Evolutionary conservation across 305 asterid genomes (phyloP).

Genomic region (Fraxinus albicans): DNA sequence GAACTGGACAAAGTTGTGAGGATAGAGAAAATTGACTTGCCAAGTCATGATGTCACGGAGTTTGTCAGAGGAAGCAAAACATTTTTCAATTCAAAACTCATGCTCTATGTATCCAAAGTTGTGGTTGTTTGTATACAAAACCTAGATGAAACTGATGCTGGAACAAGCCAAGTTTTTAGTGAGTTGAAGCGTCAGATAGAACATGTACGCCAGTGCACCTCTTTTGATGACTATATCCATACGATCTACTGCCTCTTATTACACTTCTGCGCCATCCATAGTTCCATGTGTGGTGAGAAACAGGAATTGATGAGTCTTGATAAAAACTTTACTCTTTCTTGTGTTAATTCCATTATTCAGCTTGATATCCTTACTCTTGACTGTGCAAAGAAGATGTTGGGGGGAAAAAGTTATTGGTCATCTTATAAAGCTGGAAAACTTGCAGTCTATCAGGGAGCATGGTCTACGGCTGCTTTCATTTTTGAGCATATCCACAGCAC

Average conservation of each 20-base stretch:
- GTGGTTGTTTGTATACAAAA: conserved; percentile 53
- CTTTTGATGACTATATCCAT: conserved; percentile 38
- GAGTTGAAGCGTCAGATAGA: conserved; percentile 54
- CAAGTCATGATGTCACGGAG: conserved; percentile 24
- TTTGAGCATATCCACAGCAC: conserved; percentile 53
- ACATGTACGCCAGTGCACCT: conserved; percentile 35
- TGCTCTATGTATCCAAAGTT: conserved; percentile 47
- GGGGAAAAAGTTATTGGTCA: conserved; percentile 51
- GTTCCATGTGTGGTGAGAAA: conserved; percentile 30
- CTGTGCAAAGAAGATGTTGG: conserved; percentile 49
- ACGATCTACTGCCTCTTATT: conserved; percentile 45
- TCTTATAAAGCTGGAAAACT: conserved; percentile 70
- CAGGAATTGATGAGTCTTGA: conserved; percentile 31
- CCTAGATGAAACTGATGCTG: conserved; percentile 37
- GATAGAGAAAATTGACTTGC: conserved; percentile 27
- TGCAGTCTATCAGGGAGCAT: conserved; percentile 81
- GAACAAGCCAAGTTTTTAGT: conserved; percentile 36
- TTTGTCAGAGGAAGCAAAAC: conserved; percentile 26
- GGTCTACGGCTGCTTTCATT: conserved; percentile 69
- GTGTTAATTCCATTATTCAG: conserved; percentile 38
- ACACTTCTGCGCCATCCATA: conserved; percentile 40
- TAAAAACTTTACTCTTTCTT: conserved; percentile 15
- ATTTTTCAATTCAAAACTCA: conserved; percentile 34
- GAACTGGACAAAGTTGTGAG: conserved; percentile 28
- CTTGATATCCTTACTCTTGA: conserved; percentile 45